phyloP scores from a whole-genome alignment of 2,329 filamentous ascomycete genomes.

The Onygenales sp. region DNA sequence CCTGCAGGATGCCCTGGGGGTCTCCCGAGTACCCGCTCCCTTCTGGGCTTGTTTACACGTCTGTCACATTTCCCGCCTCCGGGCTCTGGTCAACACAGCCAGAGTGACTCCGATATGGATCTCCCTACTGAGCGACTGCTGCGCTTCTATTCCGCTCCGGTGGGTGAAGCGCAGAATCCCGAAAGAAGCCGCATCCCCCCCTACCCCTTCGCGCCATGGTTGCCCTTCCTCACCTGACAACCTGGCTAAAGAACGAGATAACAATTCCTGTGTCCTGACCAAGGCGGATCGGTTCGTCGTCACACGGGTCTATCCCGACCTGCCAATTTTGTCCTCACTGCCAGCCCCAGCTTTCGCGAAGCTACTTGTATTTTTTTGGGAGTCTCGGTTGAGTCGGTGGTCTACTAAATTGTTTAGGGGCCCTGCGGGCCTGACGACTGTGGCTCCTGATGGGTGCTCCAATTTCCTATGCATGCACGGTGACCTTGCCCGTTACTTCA shows the following conservation, averaged over 20 bases:
- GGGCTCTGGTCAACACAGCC: not conserved
- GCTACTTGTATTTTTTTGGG: not conserved
- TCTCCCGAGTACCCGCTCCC: not conserved
- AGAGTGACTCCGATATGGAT: not conserved
- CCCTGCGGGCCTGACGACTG: not conserved
- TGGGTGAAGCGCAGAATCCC: not conserved
- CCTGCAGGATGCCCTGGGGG: not conserved
- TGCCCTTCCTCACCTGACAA: not conserved
- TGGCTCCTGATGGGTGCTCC: not conserved
- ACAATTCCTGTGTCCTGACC: not conserved
- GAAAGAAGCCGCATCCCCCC: not conserved
- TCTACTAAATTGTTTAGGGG: not conserved
- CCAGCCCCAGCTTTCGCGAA: not conserved
- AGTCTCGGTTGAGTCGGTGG: not conserved
- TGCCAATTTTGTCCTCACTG: not conserved
- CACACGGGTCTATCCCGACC: not conserved
- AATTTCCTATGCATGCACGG: not conserved
- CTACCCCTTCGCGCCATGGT: not conserved
- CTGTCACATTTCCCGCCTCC: not conserved
- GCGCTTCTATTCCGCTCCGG: not conserved
- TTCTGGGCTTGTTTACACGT: slow-evolving; percentile 1
- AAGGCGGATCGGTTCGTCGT: not conserved
- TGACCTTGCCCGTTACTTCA: not conserved
- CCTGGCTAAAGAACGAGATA: not conserved
- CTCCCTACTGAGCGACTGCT: not conserved